Conservation (phyloP, 192 early-diverging fungal species). For the Dissophora globulifera region DNA sequence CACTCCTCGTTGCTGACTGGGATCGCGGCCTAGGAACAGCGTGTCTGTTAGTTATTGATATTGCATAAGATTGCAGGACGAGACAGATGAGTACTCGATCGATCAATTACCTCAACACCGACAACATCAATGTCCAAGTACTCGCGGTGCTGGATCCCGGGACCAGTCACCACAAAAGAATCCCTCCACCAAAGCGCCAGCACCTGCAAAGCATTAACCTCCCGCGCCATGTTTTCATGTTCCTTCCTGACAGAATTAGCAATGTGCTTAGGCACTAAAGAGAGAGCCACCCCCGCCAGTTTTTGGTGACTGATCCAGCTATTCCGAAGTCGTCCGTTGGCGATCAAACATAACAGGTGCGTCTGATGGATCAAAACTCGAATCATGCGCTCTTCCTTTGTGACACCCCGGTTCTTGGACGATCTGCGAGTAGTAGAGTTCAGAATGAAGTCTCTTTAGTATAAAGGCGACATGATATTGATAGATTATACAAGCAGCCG, state of each 20-base stretch:
- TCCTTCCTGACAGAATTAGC: slow-evolving; percentile 15
- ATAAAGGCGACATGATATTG: no score
- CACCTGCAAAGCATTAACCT: slow-evolving; percentile 43
- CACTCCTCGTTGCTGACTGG: slow-evolving; percentile 26
- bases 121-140: slow-evolving; percentile 43
- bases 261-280: slow-evolving; percentile 50
- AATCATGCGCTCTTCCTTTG: slow-evolving; percentile 60
- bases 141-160: slow-evolving; percentile 33
- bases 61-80: no score
- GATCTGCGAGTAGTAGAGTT: no score
- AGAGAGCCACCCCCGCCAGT: slow-evolving; percentile 36
- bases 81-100: no score
- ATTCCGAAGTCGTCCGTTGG: slow-evolving; percentile 66
- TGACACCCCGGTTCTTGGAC: slow-evolving; percentile 46
- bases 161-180: slow-evolving; percentile 49
- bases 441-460: no score
- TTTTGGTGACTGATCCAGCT: slow-evolving; percentile 55
- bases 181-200: slow-evolving; percentile 54
- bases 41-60: no score
- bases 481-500: no score
- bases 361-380: slow-evolving; percentile 68
- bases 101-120: slow-evolving; percentile 16
- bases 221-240: slow-evolving; percentile 14
- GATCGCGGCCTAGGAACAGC: slow-evolving; percentile 21
- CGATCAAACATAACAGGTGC: slow-evolving; percentile 68